phyloP scores from a whole-genome alignment of 441 rosid species.

The Macaranga tanarius region DNA sequence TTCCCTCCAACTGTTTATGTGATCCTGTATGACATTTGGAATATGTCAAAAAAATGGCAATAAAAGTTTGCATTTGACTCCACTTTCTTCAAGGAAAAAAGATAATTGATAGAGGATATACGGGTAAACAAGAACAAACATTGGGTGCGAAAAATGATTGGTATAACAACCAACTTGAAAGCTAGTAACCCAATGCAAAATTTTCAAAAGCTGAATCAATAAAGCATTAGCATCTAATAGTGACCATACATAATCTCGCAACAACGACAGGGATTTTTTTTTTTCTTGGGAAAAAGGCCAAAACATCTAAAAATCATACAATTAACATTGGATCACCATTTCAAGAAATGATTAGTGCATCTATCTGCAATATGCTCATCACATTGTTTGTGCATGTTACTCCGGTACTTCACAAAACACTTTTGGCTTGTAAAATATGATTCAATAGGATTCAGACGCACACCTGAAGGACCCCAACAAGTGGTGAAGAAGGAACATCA shows the following conservation, averaged over 20 bases:
- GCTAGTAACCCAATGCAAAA: neutral
- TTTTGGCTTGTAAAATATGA: neutral
- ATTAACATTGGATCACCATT: neutral
- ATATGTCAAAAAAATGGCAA: neutral
- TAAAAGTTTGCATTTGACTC: neutral
- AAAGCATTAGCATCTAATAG: neutral
- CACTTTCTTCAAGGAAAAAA: neutral
- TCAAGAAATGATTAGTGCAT: neutral
- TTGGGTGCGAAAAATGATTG: neutral
- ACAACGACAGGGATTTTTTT: neutral
- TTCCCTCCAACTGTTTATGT: slow-evolving; percentile 72
- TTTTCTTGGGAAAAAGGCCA: neutral
- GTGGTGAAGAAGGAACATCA: slow-evolving; percentile 68
- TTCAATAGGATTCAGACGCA: slow-evolving; percentile 5
- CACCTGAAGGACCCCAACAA: slow-evolving; percentile 62
- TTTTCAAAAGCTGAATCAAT: neutral
- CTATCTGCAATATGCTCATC: too few species aligned
- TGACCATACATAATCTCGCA: neutral
- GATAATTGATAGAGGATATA: neutral
- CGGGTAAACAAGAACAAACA: neutral
- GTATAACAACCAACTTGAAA: neutral
- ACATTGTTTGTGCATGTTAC: neutral
- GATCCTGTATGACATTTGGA: slow-evolving; percentile 40
- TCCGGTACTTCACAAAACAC: neutral
- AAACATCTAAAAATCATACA: neutral